These are phyloP conservation scores for Metschnikowia vanudenii DNA, from an alignment of 805 yeast genomes.

Conservation along the genomic window DNA sequence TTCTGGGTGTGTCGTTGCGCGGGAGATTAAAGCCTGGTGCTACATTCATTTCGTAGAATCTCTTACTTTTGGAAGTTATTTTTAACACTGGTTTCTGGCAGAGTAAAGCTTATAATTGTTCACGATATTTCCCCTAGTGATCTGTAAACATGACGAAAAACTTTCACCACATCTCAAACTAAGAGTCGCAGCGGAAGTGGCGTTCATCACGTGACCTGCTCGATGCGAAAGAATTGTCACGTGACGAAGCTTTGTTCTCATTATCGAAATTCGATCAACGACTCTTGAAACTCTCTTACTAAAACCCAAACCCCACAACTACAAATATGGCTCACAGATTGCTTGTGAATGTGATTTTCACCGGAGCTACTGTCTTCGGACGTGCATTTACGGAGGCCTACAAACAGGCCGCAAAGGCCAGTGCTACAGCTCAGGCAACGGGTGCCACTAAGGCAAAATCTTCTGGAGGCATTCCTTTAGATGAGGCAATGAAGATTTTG, in stretches of 20 bases:
- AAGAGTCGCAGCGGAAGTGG: no score
- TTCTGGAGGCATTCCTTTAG: conserved; percentile 75
- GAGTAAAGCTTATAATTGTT: no score
- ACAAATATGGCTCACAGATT: conserved; percentile 82
- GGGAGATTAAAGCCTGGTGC: conserved; percentile 53
- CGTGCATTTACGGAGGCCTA: conserved; percentile 96
- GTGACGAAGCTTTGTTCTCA: background rate
- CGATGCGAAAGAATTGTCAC: background rate
- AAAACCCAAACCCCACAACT: background rate
- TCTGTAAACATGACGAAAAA: no score
- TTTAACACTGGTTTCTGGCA: background rate
- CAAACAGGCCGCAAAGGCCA: conserved; percentile 91
- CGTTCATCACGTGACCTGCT: no score
- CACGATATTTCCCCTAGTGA: no score
- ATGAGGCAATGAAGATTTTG: conserved; percentile 88
- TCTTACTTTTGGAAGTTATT: no score
- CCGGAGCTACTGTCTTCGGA: conserved; percentile 96
- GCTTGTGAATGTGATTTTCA: conserved; percentile 80
- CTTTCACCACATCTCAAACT: no score
- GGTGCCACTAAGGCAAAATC: conserved; percentile 47
- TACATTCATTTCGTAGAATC: conserved; percentile 33
- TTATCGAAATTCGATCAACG: background rate
- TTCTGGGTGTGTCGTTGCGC: conserved; percentile 23
- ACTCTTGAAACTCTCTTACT: background rate
- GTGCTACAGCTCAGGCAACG: conserved; percentile 55